A percentile compares a stretch with the other conserved stretches of the same genome.
Evolutionary conservation across 2,329 filamentous ascomycete genomes (phyloP).

Genomic region (Ilyonectria sp.): DNA sequence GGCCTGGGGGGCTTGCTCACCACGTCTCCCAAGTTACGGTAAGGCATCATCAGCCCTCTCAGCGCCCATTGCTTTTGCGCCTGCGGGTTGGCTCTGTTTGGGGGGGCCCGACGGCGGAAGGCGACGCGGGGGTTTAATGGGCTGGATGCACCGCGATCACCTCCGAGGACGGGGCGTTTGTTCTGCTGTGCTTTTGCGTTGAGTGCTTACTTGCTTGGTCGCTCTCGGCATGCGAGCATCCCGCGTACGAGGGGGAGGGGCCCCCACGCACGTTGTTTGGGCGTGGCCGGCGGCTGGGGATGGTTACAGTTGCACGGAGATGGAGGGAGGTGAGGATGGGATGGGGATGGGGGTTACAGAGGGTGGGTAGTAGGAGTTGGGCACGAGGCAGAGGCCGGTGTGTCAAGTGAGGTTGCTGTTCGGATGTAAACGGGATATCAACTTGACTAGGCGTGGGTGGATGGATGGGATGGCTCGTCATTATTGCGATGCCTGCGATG

Average conservation of each 20-base stretch:
- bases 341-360: constrained; percentile 12
- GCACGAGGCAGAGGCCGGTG: constrained; percentile 4
- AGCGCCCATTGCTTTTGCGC: background rate
- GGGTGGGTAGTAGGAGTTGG: background rate
- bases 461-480: constrained; percentile 1
- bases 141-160: background rate
- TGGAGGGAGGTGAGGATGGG: constrained; percentile 2
- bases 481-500: background rate
- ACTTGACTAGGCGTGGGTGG: background rate
- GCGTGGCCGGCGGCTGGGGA: constrained; percentile 10
- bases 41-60: constrained; percentile 3
- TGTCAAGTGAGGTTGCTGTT: constrained; percentile 3
- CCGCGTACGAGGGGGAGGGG: background rate
- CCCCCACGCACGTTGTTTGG: background rate
- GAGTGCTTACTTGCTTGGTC: background rate
- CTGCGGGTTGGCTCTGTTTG: background rate
- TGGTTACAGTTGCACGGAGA: background rate
- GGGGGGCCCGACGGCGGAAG: background rate
- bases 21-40: background rate
- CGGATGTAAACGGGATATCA: background rate
- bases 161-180: background rate
- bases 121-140: background rate
- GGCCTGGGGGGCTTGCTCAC: background rate
- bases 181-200: background rate
- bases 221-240: constrained; percentile 7